These are phyloP conservation scores for Candida namnaoensis DNA, from an alignment of 805 yeast species.

Conservation along the genomic window DNA sequence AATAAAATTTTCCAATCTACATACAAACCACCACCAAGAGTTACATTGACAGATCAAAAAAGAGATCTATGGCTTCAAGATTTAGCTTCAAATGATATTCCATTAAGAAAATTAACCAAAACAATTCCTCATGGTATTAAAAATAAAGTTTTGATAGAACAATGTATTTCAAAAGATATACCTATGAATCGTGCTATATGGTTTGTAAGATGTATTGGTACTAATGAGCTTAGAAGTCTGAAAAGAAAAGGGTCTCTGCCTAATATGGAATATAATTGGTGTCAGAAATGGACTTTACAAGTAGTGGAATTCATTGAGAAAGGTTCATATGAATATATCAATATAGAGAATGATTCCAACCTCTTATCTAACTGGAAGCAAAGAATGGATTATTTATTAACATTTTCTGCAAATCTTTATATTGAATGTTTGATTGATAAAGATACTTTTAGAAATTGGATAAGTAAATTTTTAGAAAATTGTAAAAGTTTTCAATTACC, in stretches of 20 bases:
- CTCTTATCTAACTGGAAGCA: constrained; percentile 28
- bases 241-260: constrained; percentile 35
- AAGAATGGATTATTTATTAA: constrained; percentile 51
- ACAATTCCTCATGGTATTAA: constrained; percentile 89
- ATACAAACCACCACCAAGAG: constrained; percentile 80
- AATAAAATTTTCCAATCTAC: constrained; percentile 40
- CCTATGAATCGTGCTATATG: constrained; percentile 83
- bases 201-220: constrained; percentile 83
- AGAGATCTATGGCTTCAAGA: constrained; percentile 82
- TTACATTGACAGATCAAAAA: constrained; percentile 81
- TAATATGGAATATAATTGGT: constrained; percentile 53
- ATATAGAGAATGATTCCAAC: constrained; percentile 20
- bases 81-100: constrained; percentile 57
- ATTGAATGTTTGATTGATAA: constrained; percentile 60
- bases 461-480: constrained; percentile 41
- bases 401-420: constrained; percentile 56
- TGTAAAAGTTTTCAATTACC: constrained; percentile 34
- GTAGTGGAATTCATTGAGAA: constrained; percentile 50
- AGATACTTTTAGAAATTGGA: constrained; percentile 53
- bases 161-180: constrained; percentile 53
- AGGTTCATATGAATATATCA: constrained; percentile 18
- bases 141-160: constrained; percentile 65
- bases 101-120: constrained; percentile 59
- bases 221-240: constrained; percentile 60
- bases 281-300: constrained; percentile 86